Evolutionary conservation across 2,329 filamentous ascomycete species (phyloP).

Genomic region (Phaeomoniella chlamydospora): DNA sequence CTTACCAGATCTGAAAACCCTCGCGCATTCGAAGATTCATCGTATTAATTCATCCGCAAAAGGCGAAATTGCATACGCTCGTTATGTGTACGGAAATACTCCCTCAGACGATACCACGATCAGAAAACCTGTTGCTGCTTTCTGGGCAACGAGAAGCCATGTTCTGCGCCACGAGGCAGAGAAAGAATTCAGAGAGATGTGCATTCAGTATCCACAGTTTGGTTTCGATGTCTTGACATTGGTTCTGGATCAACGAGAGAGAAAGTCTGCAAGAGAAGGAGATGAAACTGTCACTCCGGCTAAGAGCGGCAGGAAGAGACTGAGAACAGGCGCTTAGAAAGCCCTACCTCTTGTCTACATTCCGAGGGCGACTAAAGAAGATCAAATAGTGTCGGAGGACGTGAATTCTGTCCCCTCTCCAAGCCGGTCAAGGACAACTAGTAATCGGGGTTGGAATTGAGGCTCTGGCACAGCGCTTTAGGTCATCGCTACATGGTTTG

Average conservation of each 20-base stretch:
- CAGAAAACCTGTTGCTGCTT: conserved; percentile 71
- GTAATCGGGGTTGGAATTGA: no score
- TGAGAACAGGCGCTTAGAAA: neutral
- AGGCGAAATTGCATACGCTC: conserved; percentile 82
- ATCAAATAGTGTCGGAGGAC: no score
- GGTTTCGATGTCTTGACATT: conserved; percentile 75
- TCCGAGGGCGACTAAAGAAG: no score
- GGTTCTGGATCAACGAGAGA: conserved; percentile 29
- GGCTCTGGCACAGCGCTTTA: no score
- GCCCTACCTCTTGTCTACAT: no score
- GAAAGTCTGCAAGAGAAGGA: conserved; percentile 19
- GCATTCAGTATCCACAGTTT: conserved; percentile 81
- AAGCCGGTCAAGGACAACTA: no score
- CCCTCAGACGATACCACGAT: conserved; percentile 54
- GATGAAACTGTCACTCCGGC: conserved; percentile 14
- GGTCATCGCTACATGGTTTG: no score
- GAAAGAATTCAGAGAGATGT: conserved; percentile 69
- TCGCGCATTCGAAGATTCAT: conserved; percentile 83
- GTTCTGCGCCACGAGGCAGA: conserved; percentile 75
- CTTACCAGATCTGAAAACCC: conserved; percentile 51
- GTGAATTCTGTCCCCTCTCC: no score
- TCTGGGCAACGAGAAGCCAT: conserved; percentile 74
- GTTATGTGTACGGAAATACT: conserved; percentile 77
- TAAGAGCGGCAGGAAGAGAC: conserved; percentile 24
- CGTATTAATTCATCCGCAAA: conserved; percentile 75